A percentile compares a stretch with the other conserved stretches of the same genome.
Conservation (phyloP, 2,329 filamentous ascomycete species). For the Pseudogymnoascus sp. region DNA sequence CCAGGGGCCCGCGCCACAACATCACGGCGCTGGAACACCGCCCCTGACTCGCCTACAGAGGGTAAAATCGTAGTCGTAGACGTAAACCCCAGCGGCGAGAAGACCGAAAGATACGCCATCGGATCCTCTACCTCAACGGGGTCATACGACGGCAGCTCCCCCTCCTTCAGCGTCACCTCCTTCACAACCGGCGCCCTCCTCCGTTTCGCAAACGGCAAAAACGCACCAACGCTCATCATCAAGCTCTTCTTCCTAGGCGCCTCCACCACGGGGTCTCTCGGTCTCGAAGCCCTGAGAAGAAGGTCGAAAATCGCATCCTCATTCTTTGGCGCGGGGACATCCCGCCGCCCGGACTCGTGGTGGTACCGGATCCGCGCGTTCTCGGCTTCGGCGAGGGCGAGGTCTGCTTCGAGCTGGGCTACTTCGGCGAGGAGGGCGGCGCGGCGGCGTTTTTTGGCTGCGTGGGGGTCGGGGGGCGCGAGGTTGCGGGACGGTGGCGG, state of each 20-base stretch:
- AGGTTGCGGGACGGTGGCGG: neutral
- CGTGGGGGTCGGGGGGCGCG: conserved; percentile 23
- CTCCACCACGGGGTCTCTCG: conserved; percentile 11
- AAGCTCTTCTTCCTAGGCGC: conserved; percentile 18
- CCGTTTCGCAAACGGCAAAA: conserved; percentile 24
- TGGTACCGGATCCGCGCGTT: conserved; percentile 44
- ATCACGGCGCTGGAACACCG: conserved; percentile 43
- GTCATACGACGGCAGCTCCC: conserved; percentile 51
- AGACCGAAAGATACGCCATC: conserved; percentile 60
- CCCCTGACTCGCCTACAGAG: conserved; percentile 15
- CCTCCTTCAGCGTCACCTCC: conserved; percentile 29
- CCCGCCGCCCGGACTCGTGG: conserved; percentile 29
- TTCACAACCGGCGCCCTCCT: conserved; percentile 20
- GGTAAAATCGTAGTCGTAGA: conserved; percentile 44
- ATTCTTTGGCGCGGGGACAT: conserved; percentile 35
- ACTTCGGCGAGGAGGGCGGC: conserved; percentile 49
- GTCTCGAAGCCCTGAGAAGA: conserved; percentile 19
- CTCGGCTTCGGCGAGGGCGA: conserved; percentile 48
- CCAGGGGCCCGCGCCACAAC: conserved; percentile 41
- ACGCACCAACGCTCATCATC: conserved; percentile 23
- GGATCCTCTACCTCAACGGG: conserved; percentile 55
- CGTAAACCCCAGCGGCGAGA: conserved; percentile 57
- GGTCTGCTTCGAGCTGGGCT: conserved; percentile 46
- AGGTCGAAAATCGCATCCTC: conserved; percentile 25
- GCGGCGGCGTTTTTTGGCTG: conserved; percentile 42